These are phyloP conservation scores for Solanum etuberosum DNA, from an alignment of 257 asterid species.

Conservation along the genomic window DNA sequence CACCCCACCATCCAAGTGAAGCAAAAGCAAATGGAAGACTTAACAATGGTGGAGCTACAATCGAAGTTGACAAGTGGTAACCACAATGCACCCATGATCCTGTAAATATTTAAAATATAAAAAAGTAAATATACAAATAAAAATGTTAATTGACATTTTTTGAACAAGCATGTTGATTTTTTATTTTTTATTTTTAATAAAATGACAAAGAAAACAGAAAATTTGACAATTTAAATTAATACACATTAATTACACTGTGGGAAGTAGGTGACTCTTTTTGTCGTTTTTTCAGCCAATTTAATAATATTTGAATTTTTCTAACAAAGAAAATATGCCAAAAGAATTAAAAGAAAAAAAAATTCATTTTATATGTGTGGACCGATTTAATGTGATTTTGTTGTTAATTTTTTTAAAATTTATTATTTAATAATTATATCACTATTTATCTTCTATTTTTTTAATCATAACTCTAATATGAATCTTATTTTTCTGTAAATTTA, in stretches of 20 bases:
- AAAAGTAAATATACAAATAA: neutral
- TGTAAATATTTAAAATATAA: neutral
- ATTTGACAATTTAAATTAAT: neutral
- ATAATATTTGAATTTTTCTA: neutral
- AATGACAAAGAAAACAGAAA: neutral
- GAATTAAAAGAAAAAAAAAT: neutral
- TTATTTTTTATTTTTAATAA: too few species aligned
- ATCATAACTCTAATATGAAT: too few species aligned
- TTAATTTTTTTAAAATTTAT: neutral
- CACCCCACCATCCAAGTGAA: conserved; percentile 68
- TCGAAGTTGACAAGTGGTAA: conserved; percentile 79
- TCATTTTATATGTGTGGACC: neutral
- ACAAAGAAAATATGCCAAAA: neutral
- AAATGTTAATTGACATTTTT: too few species aligned
- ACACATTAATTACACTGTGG: neutral
- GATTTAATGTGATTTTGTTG: neutral
- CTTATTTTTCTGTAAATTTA: too few species aligned
- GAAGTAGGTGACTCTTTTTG: neutral
- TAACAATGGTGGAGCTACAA: conserved; percentile 72
- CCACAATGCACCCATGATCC: conserved; percentile 89
- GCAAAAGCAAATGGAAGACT: conserved; percentile 85
- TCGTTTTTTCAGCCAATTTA: neutral
- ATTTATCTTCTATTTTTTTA: too few species aligned
- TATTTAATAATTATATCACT: neutral
- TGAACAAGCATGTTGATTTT: too few species aligned